Evolutionary conservation across 768 basidiomycete species (phyloP), one percentile per base, ranked within the genome.

Genomic region (Mycena albidolilacea): DNA sequence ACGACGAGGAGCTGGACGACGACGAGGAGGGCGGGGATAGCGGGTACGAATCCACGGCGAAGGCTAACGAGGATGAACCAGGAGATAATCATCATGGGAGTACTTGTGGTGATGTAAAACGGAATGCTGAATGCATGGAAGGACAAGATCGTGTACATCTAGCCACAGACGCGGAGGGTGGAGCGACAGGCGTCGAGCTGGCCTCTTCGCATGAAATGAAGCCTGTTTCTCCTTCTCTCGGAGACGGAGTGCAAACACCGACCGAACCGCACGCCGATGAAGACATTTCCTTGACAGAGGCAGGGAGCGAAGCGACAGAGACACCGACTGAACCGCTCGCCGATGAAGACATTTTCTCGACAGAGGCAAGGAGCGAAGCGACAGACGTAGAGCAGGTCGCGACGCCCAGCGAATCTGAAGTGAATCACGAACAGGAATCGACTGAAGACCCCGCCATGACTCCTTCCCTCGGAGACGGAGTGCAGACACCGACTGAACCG

Each of bases 81-180:
- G 70, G 67, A 44, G 72, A 66, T 1, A 55, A 52, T 60, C 54
- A 70, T 65, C 67, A 69, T 65, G 70, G 41, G 37, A 72, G 62
- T 72, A 65, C 38, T 63, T 72, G 55, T 70, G 71, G 73, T 64
- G 66, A 76, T 54, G 64, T 65, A 70, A 76, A 70, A 68, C 39
- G 17, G 30, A 44, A 50, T 55, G 61, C 55, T 39, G 61, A 72
- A 30, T 4, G 30, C 30, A 30, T 30, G 44, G 60, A 46, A 38
- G 62, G 19, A 17, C 19, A 55, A 21, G 70, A 60, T 43, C 39
- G 54, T 54, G 64, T 65, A 63, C 30, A 68, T 21, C 58, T 8
- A 60, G 17, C 44, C 44, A 17, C 15, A 14, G 48, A n/a, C n/a
- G 19, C 43, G n/a, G 59, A 60, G 21, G 30, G 3, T n/a, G 59